Evolutionary conservation across 768 basidiomycete genomes (phyloP).

Genomic region (Termitomyces bulborhizus): DNA sequence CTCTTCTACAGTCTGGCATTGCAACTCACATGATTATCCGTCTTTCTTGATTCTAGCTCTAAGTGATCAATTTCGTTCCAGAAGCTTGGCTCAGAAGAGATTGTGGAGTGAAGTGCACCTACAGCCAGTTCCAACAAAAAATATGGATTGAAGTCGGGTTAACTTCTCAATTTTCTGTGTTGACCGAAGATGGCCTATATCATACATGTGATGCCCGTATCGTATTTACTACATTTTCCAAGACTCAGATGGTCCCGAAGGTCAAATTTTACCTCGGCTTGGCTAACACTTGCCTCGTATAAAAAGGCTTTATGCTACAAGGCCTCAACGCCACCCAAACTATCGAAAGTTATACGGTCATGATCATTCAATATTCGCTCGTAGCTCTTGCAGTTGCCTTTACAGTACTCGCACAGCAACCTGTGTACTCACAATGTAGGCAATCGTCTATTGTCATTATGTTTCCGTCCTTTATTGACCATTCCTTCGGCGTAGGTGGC

Average conservation of each 20-base stretch:
- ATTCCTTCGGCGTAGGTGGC: conserved; percentile 20
- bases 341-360: conserved; percentile 2
- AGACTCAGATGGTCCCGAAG: neutral
- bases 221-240: neutral
- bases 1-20: neutral
- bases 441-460: neutral
- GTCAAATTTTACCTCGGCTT: neutral
- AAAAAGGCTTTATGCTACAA: neutral
- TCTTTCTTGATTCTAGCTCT: neutral
- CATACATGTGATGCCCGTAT: conserved; percentile 7
- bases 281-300: neutral
- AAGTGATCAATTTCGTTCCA: neutral
- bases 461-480: neutral
- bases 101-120: neutral
- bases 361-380: conserved; percentile 19
- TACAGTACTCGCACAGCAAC: conserved; percentile 23
- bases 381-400: conserved; percentile 20
- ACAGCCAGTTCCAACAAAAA: too few relatives aligned
- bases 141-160: conserved; percentile 2
- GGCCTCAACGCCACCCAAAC: neutral
- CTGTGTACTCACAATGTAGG: conserved; percentile 24
- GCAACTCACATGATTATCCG: neutral
- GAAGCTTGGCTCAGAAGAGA: neutral
- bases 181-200: neutral
- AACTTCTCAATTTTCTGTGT: conserved; percentile 1